These are phyloP conservation scores for Pythium brachiatum DNA, from an alignment of 352 stramenopile genomes.

Conservation along the genomic window DNA sequence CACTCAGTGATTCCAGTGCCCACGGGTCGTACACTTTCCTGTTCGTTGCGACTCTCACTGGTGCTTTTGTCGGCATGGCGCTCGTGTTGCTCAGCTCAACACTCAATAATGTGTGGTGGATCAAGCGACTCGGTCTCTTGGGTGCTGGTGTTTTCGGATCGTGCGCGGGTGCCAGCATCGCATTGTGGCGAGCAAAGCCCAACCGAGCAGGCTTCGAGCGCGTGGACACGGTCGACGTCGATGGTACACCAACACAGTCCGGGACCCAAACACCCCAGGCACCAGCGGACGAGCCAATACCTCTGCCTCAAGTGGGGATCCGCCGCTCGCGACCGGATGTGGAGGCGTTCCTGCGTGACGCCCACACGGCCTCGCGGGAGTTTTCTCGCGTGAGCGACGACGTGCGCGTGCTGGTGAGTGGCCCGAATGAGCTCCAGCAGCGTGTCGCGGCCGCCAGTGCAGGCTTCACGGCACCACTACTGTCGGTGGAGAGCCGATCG, in stretches of 20 bases:
- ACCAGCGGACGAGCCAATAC: not conserved
- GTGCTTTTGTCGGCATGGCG: conserved; percentile 11
- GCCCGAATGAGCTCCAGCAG: conserved; percentile 17
- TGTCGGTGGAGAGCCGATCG: conserved; percentile 25
- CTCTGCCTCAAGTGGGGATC: not conserved
- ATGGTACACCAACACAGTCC: conserved; percentile 1
- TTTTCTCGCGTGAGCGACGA: not conserved
- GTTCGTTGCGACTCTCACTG: conserved; percentile 13
- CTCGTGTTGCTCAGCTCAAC: conserved; percentile 11
- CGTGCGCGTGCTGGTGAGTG: conserved; percentile 23
- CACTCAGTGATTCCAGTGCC: not conserved
- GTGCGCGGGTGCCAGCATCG: conserved; percentile 17
- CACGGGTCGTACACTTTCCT: conserved; percentile 3
- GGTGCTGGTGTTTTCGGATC: conserved; percentile 7
- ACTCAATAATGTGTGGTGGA: conserved; percentile 20
- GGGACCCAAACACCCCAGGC: not conserved
- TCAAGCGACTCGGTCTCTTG: conserved; percentile 20
- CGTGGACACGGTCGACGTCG: conserved; percentile 9
- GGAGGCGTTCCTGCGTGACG: conserved; percentile 8
- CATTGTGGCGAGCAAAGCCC: conserved; percentile 14
- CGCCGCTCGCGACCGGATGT: conserved; percentile 12
- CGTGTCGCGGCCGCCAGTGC: conserved; percentile 8
- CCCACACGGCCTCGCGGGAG: conserved; percentile 5
- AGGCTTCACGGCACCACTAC: conserved; percentile 7
- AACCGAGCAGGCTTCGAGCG: conserved; percentile 18